These are phyloP conservation scores for Ascoidea rubescens DNA, from an alignment of 805 yeast species.

Conservation along the genomic window DNA sequence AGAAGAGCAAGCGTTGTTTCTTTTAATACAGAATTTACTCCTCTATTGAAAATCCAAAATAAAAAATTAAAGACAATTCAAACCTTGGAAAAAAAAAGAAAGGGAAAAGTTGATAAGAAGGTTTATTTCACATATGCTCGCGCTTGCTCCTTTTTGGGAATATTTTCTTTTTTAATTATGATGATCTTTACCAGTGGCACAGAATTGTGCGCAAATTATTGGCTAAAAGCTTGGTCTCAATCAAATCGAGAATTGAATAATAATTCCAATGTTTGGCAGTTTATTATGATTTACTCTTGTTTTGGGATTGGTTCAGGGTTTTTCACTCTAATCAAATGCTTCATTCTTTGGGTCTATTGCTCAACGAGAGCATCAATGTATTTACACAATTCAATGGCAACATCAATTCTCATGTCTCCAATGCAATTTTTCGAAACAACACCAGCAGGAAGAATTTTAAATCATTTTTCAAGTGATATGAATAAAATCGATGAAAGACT, in stretches of 20 bases:
- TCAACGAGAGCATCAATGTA: slow-evolving; percentile 40
- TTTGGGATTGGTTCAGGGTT: slow-evolving; percentile 40
- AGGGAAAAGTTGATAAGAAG: slow-evolving; percentile 41
- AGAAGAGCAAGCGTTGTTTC: slow-evolving; percentile 55
- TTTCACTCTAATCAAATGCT: slow-evolving; percentile 30
- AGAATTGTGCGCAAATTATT: slow-evolving; percentile 34
- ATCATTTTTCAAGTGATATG: slow-evolving; percentile 52
- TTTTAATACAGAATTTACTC: slow-evolving; percentile 25
- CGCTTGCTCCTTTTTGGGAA: slow-evolving; percentile 44
- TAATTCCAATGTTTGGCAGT: slow-evolving; percentile 22
- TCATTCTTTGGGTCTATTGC: slow-evolving; percentile 37
- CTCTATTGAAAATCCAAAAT: slow-evolving; percentile 15
- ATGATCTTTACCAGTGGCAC: slow-evolving; percentile 23
- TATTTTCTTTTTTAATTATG: slow-evolving; percentile 22
- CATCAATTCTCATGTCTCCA: slow-evolving; percentile 40
- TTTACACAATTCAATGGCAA: slow-evolving; percentile 46
- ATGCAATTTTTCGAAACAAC: slow-evolving; percentile 60
- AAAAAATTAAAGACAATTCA: slow-evolving; percentile 25
- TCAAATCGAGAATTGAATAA: slow-evolving; percentile 18
- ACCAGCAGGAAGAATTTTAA: slow-evolving; percentile 52
- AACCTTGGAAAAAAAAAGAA: slow-evolving; percentile 36
- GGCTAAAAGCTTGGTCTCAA: slow-evolving; percentile 62
- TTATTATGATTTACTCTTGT: slow-evolving; percentile 38
- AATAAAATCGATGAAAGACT: slow-evolving; percentile 40
- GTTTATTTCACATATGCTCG: slow-evolving; percentile 41